Evolutionary conservation across 257 asterid genomes (phyloP).

Genomic region (Solanum gandarillasii): DNA sequence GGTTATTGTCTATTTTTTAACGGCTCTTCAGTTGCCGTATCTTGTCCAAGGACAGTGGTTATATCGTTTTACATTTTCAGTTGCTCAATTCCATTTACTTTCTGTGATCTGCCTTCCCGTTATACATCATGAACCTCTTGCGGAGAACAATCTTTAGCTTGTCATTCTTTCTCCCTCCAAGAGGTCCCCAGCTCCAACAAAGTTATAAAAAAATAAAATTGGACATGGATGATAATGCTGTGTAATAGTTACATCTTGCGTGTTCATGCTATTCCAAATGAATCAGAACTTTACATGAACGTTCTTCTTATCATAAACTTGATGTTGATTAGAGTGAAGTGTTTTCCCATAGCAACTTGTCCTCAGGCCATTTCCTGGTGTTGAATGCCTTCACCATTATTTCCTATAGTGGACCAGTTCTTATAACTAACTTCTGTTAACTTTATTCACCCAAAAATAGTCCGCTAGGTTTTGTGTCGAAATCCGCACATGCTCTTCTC

Average conservation of each 20-base stretch:
- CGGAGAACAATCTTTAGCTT: background rate
- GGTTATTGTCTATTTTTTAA: background rate
- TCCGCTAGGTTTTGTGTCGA: background rate
- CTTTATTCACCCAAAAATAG: background rate
- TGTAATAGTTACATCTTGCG: background rate
- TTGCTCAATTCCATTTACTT: background rate
- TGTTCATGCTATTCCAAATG: background rate
- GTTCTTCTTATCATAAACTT: background rate
- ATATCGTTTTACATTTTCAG: background rate
- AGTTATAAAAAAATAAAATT: background rate
- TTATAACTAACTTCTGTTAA: background rate
- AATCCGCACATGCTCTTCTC: background rate
- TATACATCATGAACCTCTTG: background rate
- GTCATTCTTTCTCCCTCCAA: background rate
- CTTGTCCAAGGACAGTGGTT: background rate
- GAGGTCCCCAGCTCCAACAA: background rate
- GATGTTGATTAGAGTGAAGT: background rate
- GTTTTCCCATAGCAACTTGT: background rate
- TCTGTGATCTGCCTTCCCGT: background rate
- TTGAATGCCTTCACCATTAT: background rate
- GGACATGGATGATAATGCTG: background rate
- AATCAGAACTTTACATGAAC: background rate
- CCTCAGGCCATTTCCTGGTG: background rate
- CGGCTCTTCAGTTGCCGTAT: background rate
- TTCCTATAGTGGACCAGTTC: background rate